phyloP scores from a whole-genome alignment of 345 rosid species.

The Durio zibethinus region DNA sequence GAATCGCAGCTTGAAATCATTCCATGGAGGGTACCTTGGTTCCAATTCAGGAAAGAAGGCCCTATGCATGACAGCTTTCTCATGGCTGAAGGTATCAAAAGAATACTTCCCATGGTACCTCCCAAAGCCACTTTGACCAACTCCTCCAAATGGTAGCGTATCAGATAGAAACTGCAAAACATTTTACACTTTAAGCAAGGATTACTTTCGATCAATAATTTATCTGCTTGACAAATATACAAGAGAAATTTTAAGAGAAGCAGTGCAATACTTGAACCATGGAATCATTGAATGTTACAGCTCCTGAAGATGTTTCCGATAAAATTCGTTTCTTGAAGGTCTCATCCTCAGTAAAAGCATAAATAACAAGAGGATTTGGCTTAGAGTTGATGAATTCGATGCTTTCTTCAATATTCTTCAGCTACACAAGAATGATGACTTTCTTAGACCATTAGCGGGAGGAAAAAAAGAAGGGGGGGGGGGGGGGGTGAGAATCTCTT shows the following conservation, averaged over 20 bases:
- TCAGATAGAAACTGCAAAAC: constrained; percentile 63
- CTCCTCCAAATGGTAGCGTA: constrained; percentile 81
- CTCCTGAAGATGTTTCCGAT: constrained; percentile 69
- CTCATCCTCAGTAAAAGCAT: constrained; percentile 46
- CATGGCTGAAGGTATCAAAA: constrained; percentile 87
- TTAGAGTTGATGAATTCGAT: constrained; percentile 47
- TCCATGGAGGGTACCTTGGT: constrained; percentile 41
- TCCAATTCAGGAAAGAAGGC: constrained; percentile 60
- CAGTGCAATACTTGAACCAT: constrained; percentile 49
- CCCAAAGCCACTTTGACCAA: constrained; percentile 77
- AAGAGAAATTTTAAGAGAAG: neutral
- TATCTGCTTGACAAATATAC: neutral
- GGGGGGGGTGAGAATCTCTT: constrained; percentile 21
- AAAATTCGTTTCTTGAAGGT: constrained; percentile 53
- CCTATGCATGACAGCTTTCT: constrained; percentile 68
- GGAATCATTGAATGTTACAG: constrained; percentile 66
- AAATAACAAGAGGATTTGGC: constrained; percentile 58
- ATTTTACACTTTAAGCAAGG: neutral
- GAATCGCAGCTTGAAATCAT: constrained; percentile 62
- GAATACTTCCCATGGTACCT: constrained; percentile 92
- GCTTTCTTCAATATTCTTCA: constrained; percentile 53
- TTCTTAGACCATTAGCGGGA: neutral
- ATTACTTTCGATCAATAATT: neutral
- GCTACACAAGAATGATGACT: constrained; percentile 26
- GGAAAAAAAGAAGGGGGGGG: neutral